phyloP scores from a whole-genome alignment of 1,139 yeast genomes.

The Yamadazyma membranifaciens region DNA sequence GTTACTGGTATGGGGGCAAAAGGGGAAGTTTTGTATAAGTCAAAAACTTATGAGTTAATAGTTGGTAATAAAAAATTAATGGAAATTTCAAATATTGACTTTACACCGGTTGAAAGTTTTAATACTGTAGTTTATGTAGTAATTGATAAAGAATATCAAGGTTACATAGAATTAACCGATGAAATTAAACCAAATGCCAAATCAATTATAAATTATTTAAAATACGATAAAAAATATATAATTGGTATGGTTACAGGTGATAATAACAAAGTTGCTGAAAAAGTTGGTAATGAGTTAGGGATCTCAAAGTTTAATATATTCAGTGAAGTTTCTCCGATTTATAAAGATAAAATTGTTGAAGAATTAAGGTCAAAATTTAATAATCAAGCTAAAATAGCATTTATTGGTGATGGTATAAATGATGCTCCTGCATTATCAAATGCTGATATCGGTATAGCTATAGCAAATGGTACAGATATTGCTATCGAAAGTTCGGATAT shows the following conservation, averaged over 20 bases:
- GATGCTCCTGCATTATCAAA: conserved; percentile 95
- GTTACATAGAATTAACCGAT: conserved; percentile 68
- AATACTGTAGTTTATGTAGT: conserved; percentile 41
- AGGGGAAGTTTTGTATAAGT: conserved; percentile 37
- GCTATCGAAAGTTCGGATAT: conserved; percentile 96
- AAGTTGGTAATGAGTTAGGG: conserved; percentile 67
- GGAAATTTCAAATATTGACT: conserved; percentile 16
- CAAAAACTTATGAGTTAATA: conserved; percentile 29
- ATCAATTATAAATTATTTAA: conserved; percentile 57
- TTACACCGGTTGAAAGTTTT: conserved; percentile 14
- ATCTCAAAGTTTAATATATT: conserved; percentile 64
- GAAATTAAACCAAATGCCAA: conserved; percentile 65
- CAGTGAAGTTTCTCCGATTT: conserved; percentile 75
- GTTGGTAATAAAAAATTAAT: conserved; percentile 62
- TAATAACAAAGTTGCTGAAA: conserved; percentile 57
- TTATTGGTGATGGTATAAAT: conserved; percentile 95
- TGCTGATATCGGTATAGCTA: conserved; percentile 87
- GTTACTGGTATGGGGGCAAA: conserved; percentile 71
- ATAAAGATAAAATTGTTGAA: conserved; percentile 67
- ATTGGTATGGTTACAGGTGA: conserved; percentile 97
- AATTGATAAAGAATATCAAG: conserved; percentile 58
- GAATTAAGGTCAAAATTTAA: conserved; percentile 51
- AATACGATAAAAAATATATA: conserved; percentile 47
- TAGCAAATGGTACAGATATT: conserved; percentile 90
- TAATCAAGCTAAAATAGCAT: conserved; percentile 54